phyloP scores from a whole-genome alignment of 768 basidiomycete species.

The Clitopilus hobsonii region DNA sequence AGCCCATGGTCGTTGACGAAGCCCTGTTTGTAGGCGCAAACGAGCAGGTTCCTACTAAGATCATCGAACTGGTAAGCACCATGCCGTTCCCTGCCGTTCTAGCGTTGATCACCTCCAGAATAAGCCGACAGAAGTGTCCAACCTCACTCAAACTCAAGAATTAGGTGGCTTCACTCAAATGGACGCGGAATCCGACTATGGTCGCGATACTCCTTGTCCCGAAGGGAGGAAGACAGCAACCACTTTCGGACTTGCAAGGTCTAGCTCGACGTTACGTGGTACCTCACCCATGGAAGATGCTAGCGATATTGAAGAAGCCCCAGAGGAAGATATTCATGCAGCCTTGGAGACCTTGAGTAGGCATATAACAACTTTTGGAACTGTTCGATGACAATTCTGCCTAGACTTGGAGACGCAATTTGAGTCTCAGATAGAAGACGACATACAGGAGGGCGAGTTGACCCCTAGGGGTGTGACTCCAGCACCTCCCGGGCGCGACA shows the following conservation, averaged over 20 bases:
- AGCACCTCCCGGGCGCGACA: not conserved
- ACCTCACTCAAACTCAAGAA: slow-evolving; percentile 44
- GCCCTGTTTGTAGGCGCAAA: slow-evolving; percentile 46
- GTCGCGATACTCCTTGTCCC: slow-evolving; percentile 5
- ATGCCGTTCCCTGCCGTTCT: not conserved
- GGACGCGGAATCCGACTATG: not conserved
- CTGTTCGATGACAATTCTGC: not conserved
- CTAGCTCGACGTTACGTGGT: not conserved
- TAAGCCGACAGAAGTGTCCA: slow-evolving; percentile 6
- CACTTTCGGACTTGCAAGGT: not conserved
- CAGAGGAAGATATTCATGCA: not conserved
- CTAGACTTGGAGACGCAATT: slow-evolving; percentile 42
- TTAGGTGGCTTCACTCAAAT: slow-evolving; percentile 10
- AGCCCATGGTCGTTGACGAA: slow-evolving; percentile 30
- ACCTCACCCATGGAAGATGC: not conserved
- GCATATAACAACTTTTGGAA: not conserved
- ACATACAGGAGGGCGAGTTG: not conserved
- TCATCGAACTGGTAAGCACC: slow-evolving; percentile 50
- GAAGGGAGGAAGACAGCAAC: not conserved
- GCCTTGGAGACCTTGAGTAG: not conserved
- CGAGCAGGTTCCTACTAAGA: slow-evolving; percentile 46
- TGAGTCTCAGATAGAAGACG: not conserved
- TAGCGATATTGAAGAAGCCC: not conserved
- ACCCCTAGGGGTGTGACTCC: not conserved
- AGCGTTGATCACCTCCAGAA: slow-evolving; percentile 6